Base-by-base conservation (phyloP, 768 basidiomycete species). In the Boletus patriciae region DNA sequence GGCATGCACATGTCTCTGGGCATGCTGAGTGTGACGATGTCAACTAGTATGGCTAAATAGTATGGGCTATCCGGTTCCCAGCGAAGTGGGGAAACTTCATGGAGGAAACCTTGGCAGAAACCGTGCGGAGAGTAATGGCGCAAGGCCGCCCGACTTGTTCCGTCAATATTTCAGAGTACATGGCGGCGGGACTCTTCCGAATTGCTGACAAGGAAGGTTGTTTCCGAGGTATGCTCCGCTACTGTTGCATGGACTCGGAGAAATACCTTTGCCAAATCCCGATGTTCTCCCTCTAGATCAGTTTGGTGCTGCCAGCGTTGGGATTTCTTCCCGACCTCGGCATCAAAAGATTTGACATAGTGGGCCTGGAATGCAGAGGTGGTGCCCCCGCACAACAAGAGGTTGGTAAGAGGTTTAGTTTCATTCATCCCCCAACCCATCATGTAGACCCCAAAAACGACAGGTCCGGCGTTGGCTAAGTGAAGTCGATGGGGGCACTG, bases 61-160 rank as follows among this genome's bases (percentile, higher is more conserved):
- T n/a, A n/a, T 12, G 21, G 29, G 25, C n/a, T 59, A 3, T 44
- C 16, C 31, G 33, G 10, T 4, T 4, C 0, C 0, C 10, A 9
- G 6, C 4, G 45, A 18, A 61, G 67, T 69, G 67, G 68, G 46
- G 47, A 2, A 16, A 52, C 16, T 69, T 38, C 38, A 63, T 70
- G 65, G 40, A 52, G 1, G 54, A 50, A 16, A 43, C 18, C 0
- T 61, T 33, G 25, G 45, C 49, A 3, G 45, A 47, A 13, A 55
- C 61, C 0, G 43, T 44, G 2, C 47, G 59, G 15, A 38, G 0
- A 3, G 47, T 62, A 4, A 57, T 27, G 46, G n/a, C 1, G 3
- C 6, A 2, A 0, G 36, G 37, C 31, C 64, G 64, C 3, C 0
- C n/a, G 13, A 0, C 2, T 25, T 68, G 59, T 31, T 60, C 53